Percentiles rank a stretch among this genome's conserved stretches.
Evolutionary conservation across 2,329 filamentous ascomycete species (phyloP).

Genomic region (Botrytis medusae): DNA sequence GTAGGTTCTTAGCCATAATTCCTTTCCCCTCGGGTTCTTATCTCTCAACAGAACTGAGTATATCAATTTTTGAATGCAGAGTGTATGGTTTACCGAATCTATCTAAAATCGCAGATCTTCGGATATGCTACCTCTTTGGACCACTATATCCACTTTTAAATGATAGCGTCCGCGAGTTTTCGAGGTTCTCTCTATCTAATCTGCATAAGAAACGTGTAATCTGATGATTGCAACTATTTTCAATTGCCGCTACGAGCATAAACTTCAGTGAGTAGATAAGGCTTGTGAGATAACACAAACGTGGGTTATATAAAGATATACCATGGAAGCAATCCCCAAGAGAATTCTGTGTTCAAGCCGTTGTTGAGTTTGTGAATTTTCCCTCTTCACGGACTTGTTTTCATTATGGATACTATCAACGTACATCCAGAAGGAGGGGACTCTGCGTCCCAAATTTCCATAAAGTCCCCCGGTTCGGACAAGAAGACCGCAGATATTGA

Average conservation of each 20-base stretch:
- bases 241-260: not conserved
- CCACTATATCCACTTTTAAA: not conserved
- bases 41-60: not conserved
- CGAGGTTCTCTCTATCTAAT: not conserved
- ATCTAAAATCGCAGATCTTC: not conserved
- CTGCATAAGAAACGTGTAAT: not conserved
- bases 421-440: not conserved
- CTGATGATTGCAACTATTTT: not conserved
- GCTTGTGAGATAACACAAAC: not conserved
- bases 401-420: constrained; percentile 9
- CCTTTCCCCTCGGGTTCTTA: not conserved
- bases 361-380: not conserved
- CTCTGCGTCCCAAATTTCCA: not conserved
- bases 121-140: not conserved
- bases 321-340: not conserved
- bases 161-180: not conserved
- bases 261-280: not conserved
- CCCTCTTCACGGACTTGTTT: not conserved
- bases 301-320: not conserved
- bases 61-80: not conserved
- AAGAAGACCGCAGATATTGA: constrained; percentile 6
- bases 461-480: not conserved
- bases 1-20: not conserved
- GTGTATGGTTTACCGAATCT: not conserved
- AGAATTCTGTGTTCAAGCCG: not conserved